phyloP scores from a whole-genome alignment of 495 filamentous ascomycete genomes.

The Penicillium dipodomyicola region DNA sequence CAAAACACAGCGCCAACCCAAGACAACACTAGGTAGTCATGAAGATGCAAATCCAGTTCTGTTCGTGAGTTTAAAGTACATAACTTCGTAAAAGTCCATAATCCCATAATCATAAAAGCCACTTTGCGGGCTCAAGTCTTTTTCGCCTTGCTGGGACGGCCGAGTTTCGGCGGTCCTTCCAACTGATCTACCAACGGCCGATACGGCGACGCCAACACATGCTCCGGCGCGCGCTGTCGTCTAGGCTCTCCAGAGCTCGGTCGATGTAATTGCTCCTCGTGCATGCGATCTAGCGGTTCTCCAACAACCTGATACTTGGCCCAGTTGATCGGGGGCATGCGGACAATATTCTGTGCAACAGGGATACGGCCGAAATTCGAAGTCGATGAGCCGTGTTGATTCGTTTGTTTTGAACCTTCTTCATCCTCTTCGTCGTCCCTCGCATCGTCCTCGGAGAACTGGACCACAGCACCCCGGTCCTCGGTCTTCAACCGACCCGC shows the following conservation, averaged over 20 bases:
- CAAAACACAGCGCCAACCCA: neutral
- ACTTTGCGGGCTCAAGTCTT: slow-evolving; percentile 25
- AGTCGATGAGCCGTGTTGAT: slow-evolving; percentile 23
- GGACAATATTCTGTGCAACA: slow-evolving; percentile 75
- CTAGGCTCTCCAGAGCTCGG: slow-evolving; percentile 59
- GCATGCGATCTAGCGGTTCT: slow-evolving; percentile 74
- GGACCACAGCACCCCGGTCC: slow-evolving; percentile 40
- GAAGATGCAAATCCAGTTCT: neutral
- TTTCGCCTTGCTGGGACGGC: slow-evolving; percentile 34
- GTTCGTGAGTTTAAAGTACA: slow-evolving; percentile 9
- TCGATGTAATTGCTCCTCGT: slow-evolving; percentile 68
- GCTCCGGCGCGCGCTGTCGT: slow-evolving; percentile 44
- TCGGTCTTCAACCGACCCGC: slow-evolving; percentile 51
- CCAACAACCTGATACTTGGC: slow-evolving; percentile 82
- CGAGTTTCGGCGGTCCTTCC: slow-evolving; percentile 45
- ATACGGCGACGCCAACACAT: slow-evolving; percentile 70
- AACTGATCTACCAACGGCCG: slow-evolving; percentile 65
- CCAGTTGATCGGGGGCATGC: slow-evolving; percentile 88
- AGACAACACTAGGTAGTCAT: neutral
- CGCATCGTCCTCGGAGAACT: slow-evolving; percentile 38
- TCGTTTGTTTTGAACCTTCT: slow-evolving; percentile 17
- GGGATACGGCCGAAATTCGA: slow-evolving; percentile 59
- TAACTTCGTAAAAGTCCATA: slow-evolving; percentile 12
- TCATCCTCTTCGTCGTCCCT: slow-evolving; percentile 39
- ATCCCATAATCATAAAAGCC: slow-evolving; percentile 8